Evolutionary conservation across 129 eudicot genomes (phyloP).

Genomic region (Silybum marianum): DNA sequence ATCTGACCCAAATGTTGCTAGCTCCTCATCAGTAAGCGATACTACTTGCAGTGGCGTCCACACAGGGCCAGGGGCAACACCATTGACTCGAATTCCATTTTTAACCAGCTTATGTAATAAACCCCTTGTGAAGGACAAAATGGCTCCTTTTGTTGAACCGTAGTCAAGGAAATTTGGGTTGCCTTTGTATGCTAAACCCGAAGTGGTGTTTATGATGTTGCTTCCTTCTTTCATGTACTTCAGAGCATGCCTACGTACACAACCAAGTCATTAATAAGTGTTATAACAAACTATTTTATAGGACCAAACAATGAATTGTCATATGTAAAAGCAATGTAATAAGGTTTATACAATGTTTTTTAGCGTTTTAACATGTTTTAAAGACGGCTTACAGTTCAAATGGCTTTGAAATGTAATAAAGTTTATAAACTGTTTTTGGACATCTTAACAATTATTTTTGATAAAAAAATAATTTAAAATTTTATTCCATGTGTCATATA

Average conservation of each 20-base stretch:
- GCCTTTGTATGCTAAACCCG: slow-evolving; percentile 64
- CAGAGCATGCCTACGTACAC: slow-evolving; percentile 61
- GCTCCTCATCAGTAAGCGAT: slow-evolving; percentile 39
- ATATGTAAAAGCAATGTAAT: too few species aligned
- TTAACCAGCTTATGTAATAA: slow-evolving; percentile 56
- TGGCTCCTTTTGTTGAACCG: slow-evolving; percentile 75
- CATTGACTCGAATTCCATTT: slow-evolving; percentile 76
- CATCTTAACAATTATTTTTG: too few species aligned
- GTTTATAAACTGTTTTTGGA: too few species aligned
- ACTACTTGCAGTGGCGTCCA: slow-evolving; percentile 88
- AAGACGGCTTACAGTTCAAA: too few species aligned
- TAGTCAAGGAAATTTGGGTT: slow-evolving; percentile 60
- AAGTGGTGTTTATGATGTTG: slow-evolving; percentile 70
- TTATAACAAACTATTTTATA: too few species aligned
- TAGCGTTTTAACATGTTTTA: too few species aligned
- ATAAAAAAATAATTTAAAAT: too few species aligned
- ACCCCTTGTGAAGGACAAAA: slow-evolving; percentile 69
- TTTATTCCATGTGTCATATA: too few species aligned
- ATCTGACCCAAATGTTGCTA: slow-evolving; percentile 44
- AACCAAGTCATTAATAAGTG: neutral
- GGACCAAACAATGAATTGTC: too few species aligned
- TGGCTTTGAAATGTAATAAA: too few species aligned
- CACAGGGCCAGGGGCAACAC: slow-evolving; percentile 84
- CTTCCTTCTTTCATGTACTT: slow-evolving; percentile 86
- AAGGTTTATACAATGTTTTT: too few species aligned